Percentiles rank a stretch among this genome's conserved stretches.
Evolutionary conservation across 176 grass and related monocot species (phyloP).

Genomic region (Cymbopogon citratus): DNA sequence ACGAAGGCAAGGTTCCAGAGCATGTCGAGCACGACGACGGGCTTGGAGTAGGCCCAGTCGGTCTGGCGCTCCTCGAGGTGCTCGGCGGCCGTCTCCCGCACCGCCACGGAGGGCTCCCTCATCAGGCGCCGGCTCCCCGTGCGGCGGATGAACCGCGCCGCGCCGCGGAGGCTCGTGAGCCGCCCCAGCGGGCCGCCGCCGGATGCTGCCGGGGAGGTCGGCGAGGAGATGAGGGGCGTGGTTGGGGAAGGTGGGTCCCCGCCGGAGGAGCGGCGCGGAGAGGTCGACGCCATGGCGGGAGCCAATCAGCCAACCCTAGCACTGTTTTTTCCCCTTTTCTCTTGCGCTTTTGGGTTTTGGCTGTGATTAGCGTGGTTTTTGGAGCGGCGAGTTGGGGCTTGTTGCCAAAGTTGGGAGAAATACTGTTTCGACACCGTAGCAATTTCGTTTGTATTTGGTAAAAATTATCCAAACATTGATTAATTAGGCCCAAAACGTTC

Average conservation of each 20-base stretch:
- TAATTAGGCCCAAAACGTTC: no score
- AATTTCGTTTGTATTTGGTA: no score
- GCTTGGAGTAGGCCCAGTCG: slow-evolving; percentile 89
- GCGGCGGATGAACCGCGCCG: slow-evolving; percentile 63
- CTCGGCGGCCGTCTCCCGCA: slow-evolving; percentile 63
- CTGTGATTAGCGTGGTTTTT: background rate
- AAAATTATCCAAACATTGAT: no score
- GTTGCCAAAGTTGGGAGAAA: no score
- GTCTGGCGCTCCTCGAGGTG: slow-evolving; percentile 70
- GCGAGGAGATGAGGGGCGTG: slow-evolving; percentile 26
- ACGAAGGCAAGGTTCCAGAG: slow-evolving; percentile 76
- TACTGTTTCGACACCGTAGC: no score
- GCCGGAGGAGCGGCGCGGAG: slow-evolving; percentile 21
- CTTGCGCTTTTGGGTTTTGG: no score
- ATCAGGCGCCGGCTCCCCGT: slow-evolving; percentile 65
- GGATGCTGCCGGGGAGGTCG: background rate
- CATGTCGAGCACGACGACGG: slow-evolving; percentile 76
- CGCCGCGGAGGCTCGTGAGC: slow-evolving; percentile 52
- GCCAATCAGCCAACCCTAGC: slow-evolving; percentile 27
- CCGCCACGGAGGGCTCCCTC: slow-evolving; percentile 68
- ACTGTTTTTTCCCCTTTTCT: background rate
- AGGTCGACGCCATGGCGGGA: slow-evolving; percentile 45
- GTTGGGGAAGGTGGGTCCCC: slow-evolving; percentile 24
- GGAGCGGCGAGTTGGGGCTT: no score
- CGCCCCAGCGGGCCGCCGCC: slow-evolving; percentile 22